Evolutionary conservation across 1,284 basidiomycete genomes (phyloP).

Genomic region (Sanguinoderma infundibulare): DNA sequence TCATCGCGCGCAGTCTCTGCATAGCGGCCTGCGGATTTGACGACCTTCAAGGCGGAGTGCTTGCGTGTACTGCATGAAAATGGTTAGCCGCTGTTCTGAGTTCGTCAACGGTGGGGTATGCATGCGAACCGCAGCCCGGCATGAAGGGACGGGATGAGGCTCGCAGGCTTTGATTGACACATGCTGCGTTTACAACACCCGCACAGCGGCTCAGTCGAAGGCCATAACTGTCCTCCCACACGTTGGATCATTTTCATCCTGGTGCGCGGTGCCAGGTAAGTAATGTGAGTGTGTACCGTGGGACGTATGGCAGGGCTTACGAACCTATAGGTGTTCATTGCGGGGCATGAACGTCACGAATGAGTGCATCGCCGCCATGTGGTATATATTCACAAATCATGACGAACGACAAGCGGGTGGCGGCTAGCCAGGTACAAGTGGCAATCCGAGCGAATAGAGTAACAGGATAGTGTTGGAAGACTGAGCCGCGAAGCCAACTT

Average conservation of each 20-base stretch:
- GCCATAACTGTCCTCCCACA: background rate
- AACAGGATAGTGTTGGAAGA: background rate
- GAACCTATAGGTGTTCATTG: background rate
- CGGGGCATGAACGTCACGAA: background rate
- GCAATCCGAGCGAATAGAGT: background rate
- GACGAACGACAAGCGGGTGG: background rate
- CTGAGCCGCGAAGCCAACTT: background rate
- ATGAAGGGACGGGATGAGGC: background rate
- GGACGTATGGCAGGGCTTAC: background rate
- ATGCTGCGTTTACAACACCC: background rate
- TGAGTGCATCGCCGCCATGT: background rate
- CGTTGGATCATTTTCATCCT: background rate
- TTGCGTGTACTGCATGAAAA: conserved; percentile 51
- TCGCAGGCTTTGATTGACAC: background rate
- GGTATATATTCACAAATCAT: background rate
- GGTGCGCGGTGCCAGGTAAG: background rate
- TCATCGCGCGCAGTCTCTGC: conserved; percentile 92
- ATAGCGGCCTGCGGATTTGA: conserved; percentile 86
- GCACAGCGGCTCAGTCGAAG: background rate
- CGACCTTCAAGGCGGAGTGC: conserved; percentile 90
- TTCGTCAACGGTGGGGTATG: background rate
- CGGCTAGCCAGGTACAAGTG: background rate
- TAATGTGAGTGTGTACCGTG: background rate
- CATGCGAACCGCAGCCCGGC: too few relatives aligned
- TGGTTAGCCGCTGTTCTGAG: background rate